Percentiles rank a stretch among this genome's conserved stretches.
phyloP scores from a whole-genome alignment of 352 stramenopile genomes.

The Pythium monospermum region DNA sequence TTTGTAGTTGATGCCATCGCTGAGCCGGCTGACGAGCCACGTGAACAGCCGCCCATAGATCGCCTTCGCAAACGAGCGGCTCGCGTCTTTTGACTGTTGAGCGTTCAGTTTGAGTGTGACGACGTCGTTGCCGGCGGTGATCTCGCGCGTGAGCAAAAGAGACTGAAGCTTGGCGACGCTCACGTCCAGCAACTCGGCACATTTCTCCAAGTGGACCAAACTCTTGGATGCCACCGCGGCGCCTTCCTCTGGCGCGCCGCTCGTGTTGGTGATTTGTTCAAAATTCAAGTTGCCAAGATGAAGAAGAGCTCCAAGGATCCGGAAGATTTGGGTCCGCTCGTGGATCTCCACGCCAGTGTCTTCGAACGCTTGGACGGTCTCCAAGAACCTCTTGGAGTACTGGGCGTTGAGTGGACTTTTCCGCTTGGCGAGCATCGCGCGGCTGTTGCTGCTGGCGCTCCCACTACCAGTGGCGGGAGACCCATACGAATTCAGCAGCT shows the following conservation, averaged over 20 bases:
- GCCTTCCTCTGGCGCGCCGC: slow-evolving; percentile 35
- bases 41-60: slow-evolving; percentile 96
- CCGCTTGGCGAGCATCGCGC: slow-evolving; percentile 1
- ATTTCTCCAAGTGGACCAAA: slow-evolving; percentile 59
- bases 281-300: slow-evolving; percentile 96
- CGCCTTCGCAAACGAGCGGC: slow-evolving; percentile 93
- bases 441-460: slow-evolving; percentile 34
- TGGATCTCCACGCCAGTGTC: slow-evolving; percentile 56
- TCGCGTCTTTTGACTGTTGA: slow-evolving; percentile 82
- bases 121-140: slow-evolving; percentile 90
- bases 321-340: slow-evolving; percentile 55
- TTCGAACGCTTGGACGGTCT: slow-evolving; percentile 72
- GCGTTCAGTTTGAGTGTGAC: slow-evolving; percentile 75
- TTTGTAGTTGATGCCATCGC: slow-evolving; percentile 75
- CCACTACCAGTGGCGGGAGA: slow-evolving; percentile 35
- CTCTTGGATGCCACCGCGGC: slow-evolving; percentile 37
- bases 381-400: slow-evolving; percentile 50
- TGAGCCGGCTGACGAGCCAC: slow-evolving; percentile 89
- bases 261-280: slow-evolving; percentile 12
- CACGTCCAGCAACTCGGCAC: slow-evolving; percentile 88
- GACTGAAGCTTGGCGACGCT: slow-evolving; percentile 70
- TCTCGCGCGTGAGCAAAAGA: slow-evolving; percentile 85
- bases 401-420: slow-evolving; percentile 30
- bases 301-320: slow-evolving; percentile 87
- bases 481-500: slow-evolving; percentile 86